Conservation (phyloP, 805 yeast species). For the Candida qinlingensis region DNA sequence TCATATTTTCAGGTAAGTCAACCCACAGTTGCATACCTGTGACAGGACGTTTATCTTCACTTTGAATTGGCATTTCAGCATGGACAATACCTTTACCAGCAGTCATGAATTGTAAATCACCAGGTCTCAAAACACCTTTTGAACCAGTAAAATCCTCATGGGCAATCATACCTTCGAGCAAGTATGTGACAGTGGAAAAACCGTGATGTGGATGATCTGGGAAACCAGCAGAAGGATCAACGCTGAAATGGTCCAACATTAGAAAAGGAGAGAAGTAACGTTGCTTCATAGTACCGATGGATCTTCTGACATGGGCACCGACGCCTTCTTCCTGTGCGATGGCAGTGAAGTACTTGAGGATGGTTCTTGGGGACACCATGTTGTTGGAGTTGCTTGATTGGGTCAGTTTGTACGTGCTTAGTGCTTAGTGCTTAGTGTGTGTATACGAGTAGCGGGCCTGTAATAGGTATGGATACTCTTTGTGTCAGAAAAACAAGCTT, state of each 20-base stretch:
- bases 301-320: conserved; percentile 81
- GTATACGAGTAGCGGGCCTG: too few relatives aligned
- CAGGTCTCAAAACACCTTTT: conserved; percentile 69
- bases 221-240: conserved; percentile 63
- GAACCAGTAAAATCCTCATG: conserved; percentile 87
- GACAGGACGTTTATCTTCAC: conserved; percentile 42
- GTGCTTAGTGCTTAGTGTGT: not conserved
- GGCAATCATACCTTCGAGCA: conserved; percentile 61
- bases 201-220: conserved; percentile 85
- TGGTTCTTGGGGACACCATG: conserved; percentile 35
- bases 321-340: conserved; percentile 77
- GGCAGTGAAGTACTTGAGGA: conserved; percentile 49
- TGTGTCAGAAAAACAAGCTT: too few relatives aligned
- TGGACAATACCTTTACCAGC: conserved; percentile 88
- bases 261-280: conserved; percentile 79
- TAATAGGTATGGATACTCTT: too few relatives aligned
- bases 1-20: conserved; percentile 63
- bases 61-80: conserved; percentile 74
- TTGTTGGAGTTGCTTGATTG: not conserved
- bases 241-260: conserved; percentile 74
- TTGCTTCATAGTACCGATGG: conserved; percentile 63
- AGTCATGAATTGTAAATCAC: conserved; percentile 91
- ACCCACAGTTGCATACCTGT: conserved; percentile 87
- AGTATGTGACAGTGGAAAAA: conserved; percentile 71
- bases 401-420: not conserved